Conservation (phyloP, 1,139 yeast genomes). For the Blastobotrys aristatus region DNA sequence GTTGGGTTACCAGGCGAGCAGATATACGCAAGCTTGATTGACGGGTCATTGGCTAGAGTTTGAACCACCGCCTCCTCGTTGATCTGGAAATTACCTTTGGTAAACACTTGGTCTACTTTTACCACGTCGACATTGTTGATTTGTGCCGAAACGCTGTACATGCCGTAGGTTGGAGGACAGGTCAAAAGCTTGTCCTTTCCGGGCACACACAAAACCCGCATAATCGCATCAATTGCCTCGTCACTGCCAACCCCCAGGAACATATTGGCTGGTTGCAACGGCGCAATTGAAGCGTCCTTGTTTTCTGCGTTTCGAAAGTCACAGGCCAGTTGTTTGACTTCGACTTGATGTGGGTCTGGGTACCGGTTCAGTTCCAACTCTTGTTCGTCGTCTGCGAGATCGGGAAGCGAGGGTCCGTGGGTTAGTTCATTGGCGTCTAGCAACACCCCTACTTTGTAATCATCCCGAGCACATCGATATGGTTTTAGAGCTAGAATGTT, state of each 20-base stretch:
- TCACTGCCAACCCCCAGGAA: conserved; percentile 97
- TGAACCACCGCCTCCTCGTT: conserved; percentile 52
- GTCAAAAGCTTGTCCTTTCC: conserved; percentile 73
- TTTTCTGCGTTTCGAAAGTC: conserved; percentile 57
- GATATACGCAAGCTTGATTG: conserved; percentile 68
- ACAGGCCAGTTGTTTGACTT: conserved; percentile 65
- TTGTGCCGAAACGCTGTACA: conserved; percentile 88
- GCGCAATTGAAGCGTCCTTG: conserved; percentile 19
- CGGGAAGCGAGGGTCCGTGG: conserved; percentile 71
- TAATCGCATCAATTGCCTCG: conserved; percentile 85
- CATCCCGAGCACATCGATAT: conserved; percentile 94
- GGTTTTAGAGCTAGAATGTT: conserved; percentile 79
- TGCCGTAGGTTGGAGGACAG: conserved; percentile 97
- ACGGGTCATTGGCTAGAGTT: conserved; percentile 50
- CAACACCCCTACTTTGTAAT: conserved; percentile 76
- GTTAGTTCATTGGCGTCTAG: conserved; percentile 96
- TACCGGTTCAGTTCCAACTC: conserved; percentile 67
- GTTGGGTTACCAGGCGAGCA: conserved; percentile 99
- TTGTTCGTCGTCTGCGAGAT: conserved; percentile 36
- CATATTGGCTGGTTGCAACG: conserved; percentile 59
- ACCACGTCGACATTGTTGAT: conserved; percentile 81
- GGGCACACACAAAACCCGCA: conserved; percentile 82
- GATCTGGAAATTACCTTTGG: conserved; percentile 53
- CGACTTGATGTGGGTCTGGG: conserved; percentile 95
- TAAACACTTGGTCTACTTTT: conserved; percentile 57